Evolutionary conservation across 2,329 filamentous ascomycete genomes (phyloP), one percentile per base, ranked within the genome.

Genomic region (Colletotrichum siamense): DNA sequence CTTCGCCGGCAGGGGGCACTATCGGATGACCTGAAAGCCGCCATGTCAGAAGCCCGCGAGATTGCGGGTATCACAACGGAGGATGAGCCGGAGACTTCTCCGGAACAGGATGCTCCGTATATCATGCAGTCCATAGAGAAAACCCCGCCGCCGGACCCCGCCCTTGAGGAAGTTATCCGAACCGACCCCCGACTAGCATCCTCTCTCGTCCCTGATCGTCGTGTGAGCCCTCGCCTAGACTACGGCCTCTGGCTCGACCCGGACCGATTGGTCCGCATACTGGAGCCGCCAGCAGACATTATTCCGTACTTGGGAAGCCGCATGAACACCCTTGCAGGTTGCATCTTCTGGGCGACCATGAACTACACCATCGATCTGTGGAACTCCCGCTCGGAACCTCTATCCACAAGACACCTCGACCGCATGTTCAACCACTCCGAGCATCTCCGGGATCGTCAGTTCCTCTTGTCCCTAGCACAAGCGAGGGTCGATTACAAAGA

Each of bases 271-370:
- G 55, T 76, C 9, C 71, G 67, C n/a, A 28, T 76, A 18, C n/a
- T 73, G 30, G 76, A 77, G 12, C 76, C 76, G 4, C 65, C 76
- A 0, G 6, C 57, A 2, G 77, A 77, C 55, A 73, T 77, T 1
- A 12, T 67, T 0, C 72, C 69, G 12, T 78, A 78, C 63, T 18
- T 77, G 16, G 72, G 76, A 13, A 32, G 18, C 6, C 66, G 49
- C 16, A 64, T 55, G 30, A 8, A 36, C 8, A 79, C 75, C 26
- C 63, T 79, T 5, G 63, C 76, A 5, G 78, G 77, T 0, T 59
- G 55, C 59, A 74, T 79, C 15, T 77, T 78, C 63, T 79, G 78
- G 78, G 69, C 76, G 13, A 73, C 67, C 18, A 52, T 78, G 63
- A 61, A 69, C 36, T 75, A 77, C 67, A 71, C 65, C 55, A 39